Evolutionary conservation across 2,329 filamentous ascomycete genomes (phyloP).

Genomic region (Phyllosticta paracitricarpa): DNA sequence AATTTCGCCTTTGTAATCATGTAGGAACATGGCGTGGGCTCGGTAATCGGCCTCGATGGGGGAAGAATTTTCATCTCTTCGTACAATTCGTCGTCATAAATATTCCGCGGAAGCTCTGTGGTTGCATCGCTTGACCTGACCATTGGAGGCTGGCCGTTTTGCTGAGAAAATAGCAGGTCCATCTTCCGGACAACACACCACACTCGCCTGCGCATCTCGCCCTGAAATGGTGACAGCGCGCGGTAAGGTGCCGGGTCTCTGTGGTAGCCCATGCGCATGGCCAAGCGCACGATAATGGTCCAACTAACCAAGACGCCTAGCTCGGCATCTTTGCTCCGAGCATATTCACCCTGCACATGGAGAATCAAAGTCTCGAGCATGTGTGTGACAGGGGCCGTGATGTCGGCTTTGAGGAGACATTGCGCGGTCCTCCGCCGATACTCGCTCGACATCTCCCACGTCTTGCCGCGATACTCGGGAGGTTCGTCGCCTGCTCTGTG

Average conservation of each 20-base stretch:
- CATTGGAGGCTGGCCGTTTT: constrained; percentile 53
- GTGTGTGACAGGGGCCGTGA: constrained; percentile 63
- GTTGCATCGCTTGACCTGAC: constrained; percentile 67
- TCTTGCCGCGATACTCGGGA: constrained; percentile 62
- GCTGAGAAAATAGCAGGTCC: constrained; percentile 69
- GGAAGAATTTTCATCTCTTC: constrained; percentile 59
- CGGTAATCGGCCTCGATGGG: constrained; percentile 53
- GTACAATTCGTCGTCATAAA: constrained; percentile 72
- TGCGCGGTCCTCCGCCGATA: constrained; percentile 68
- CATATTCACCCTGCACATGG: constrained; percentile 67
- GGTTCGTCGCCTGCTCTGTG: constrained; percentile 72
- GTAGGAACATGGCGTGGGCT: constrained; percentile 68
- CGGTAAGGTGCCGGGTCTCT: constrained; percentile 67
- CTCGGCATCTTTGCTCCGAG: constrained; percentile 63
- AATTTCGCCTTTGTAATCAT: constrained; percentile 66
- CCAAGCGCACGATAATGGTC: constrained; percentile 50
- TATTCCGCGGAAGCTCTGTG: constrained; percentile 63
- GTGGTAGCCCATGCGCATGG: constrained; percentile 69
- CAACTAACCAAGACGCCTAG: constrained; percentile 53
- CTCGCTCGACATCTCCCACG: constrained; percentile 37
- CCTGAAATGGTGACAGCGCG: constrained; percentile 62
- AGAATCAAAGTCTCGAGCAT: constrained; percentile 71
- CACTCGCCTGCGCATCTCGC: constrained; percentile 56
- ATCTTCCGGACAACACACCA: constrained; percentile 62
- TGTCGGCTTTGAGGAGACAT: constrained; percentile 65